A percentile compares a stretch with the other conserved stretches of the same genome.
These are phyloP conservation scores for Fusarium azukiicola DNA, from an alignment of 2,329 filamentous ascomycete genomes.

Conservation along the genomic window DNA sequence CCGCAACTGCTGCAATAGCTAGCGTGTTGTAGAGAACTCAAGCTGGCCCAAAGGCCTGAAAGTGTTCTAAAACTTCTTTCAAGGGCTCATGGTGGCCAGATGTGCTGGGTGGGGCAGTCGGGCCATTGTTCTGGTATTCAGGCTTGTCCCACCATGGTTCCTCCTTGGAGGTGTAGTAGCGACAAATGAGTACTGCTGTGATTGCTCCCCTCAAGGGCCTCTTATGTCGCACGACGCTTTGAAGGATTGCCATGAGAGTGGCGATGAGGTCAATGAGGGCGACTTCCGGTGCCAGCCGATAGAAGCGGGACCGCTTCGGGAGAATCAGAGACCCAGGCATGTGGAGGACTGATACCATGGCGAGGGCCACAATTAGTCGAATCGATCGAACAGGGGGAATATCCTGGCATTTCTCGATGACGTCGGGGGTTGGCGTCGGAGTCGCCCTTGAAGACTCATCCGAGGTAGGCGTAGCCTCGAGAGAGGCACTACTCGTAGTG, in stretches of 20 bases:
- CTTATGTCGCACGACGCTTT: neutral
- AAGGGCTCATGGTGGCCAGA: neutral
- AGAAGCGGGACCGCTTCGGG: neutral
- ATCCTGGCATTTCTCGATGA: neutral
- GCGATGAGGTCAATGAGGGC: neutral
- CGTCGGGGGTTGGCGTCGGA: neutral
- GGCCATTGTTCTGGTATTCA: neutral
- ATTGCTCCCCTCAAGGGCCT: neutral
- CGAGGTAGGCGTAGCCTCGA: neutral
- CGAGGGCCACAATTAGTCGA: neutral
- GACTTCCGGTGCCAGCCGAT: constrained; percentile 10
- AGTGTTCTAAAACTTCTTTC: neutral
- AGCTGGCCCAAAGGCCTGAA: neutral
- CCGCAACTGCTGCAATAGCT: neutral
- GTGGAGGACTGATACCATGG: neutral
- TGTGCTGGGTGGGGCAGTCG: neutral
- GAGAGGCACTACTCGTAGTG: neutral
- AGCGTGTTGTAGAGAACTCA: neutral
- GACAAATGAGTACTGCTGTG: neutral
- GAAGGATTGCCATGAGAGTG: neutral
- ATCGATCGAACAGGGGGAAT: neutral
- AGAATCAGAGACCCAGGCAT: constrained; percentile 12
- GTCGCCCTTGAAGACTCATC: neutral
- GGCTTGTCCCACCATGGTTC: constrained; percentile 13
- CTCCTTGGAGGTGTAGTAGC: neutral